These are phyloP conservation scores for Begonia loranthoides DNA, from an alignment of 306 rosid species.

Conservation along the genomic window DNA sequence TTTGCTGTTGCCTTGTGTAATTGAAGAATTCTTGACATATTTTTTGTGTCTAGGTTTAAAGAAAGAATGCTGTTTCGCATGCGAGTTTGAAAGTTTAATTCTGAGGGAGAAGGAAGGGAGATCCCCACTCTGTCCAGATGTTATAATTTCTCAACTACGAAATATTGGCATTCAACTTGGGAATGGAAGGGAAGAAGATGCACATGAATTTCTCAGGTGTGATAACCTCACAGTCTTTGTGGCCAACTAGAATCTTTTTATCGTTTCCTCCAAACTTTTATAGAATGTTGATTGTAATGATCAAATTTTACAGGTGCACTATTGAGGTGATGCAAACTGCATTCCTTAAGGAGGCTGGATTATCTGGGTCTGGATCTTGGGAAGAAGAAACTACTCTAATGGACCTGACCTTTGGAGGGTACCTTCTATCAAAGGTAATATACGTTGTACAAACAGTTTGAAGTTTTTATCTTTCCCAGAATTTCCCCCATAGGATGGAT, in stretches of 20 bases:
- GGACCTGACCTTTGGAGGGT: constrained; percentile 90
- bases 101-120: constrained; percentile 54
- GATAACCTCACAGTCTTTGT: neutral
- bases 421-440: constrained; percentile 80
- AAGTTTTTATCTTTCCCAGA: neutral
- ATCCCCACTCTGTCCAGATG: constrained; percentile 58
- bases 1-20: constrained; percentile 6
- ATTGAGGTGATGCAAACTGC: constrained; percentile 82
- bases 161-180: constrained; percentile 74
- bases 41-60: constrained; percentile 40
- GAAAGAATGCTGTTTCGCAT: constrained; percentile 69
- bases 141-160: constrained; percentile 62
- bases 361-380: constrained; percentile 26
- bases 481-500: too few relatives aligned
- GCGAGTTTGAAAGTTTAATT: constrained; percentile 78
- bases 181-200: constrained; percentile 93
- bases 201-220: constrained; percentile 90
- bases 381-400: constrained; percentile 78
- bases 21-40: constrained; percentile 9
- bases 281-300: too few relatives aligned
- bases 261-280: too few relatives aligned
- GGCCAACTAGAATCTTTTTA: too few relatives aligned
- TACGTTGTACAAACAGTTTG: neutral
- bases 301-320: constrained; percentile 36
- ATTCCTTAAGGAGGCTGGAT: constrained; percentile 64